Evolutionary conservation across 2,329 filamentous ascomycete species (phyloP).

Genomic region (Domatiomyces globalis): DNA sequence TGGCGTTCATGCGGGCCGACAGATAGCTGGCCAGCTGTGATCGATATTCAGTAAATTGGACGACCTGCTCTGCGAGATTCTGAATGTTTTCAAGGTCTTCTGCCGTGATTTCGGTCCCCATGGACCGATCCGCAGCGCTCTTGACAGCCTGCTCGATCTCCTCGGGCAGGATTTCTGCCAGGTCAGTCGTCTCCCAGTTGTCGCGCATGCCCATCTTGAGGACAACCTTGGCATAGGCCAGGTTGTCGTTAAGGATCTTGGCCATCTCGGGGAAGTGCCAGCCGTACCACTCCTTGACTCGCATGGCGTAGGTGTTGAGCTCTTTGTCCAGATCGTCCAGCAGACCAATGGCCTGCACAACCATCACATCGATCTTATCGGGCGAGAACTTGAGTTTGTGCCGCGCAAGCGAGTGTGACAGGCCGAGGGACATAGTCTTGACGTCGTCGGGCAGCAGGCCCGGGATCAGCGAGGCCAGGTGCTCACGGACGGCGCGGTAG

Average conservation of each 20-base stretch:
- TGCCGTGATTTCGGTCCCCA: conserved; percentile 92
- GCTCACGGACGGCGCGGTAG: conserved; percentile 85
- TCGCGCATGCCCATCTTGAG: conserved; percentile 78
- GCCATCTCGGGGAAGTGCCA: conserved; percentile 99
- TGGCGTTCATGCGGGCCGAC: conserved; percentile 84
- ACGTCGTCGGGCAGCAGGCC: conserved; percentile 74
- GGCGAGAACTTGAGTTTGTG: conserved; percentile 98
- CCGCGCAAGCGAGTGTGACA: conserved; percentile 89
- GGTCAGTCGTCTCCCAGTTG: conserved; percentile 60
- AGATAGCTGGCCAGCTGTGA: conserved; percentile 78
- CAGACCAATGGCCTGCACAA: conserved; percentile 88
- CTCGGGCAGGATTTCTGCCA: conserved; percentile 84
- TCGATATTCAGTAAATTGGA: conserved; percentile 82
- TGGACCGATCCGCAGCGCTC: conserved; percentile 86
- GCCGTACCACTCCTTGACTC: conserved; percentile 99
- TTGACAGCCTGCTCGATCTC: conserved; percentile 88
- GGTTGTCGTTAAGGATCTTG: conserved; percentile 92
- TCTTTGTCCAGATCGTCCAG: conserved; percentile 97
- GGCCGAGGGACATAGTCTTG: conserved; percentile 86
- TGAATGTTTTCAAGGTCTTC: conserved; percentile 90
- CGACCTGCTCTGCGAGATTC: conserved; percentile 81
- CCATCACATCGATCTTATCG: conserved; percentile 99
- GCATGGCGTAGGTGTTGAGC: conserved; percentile 96
- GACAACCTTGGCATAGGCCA: conserved; percentile 82
- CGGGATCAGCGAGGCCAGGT: conserved; percentile 79